phyloP scores from a whole-genome alignment of 2,329 filamentous ascomycete species.

The Aspergillus felis region DNA sequence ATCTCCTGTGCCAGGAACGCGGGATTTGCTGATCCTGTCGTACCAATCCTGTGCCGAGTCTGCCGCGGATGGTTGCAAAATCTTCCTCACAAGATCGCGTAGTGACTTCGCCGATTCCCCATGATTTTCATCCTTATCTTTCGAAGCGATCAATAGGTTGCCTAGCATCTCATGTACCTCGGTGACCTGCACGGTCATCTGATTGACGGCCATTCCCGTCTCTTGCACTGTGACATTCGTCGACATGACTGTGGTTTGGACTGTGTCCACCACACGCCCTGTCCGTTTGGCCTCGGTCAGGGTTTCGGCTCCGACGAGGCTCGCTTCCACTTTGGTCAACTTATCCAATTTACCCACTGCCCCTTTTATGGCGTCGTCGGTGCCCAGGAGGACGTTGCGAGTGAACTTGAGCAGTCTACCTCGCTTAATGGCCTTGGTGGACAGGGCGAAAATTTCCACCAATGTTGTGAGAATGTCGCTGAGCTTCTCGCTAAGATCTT shows the following conservation, averaged over 20 bases:
- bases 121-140: slow-evolving; percentile 2
- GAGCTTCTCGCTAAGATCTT: slow-evolving; percentile 32
- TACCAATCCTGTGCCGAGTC: slow-evolving; percentile 39
- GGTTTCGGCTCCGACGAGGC: slow-evolving; percentile 39
- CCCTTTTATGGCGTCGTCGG: slow-evolving; percentile 39
- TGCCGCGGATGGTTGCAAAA: slow-evolving; percentile 43
- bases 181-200: slow-evolving; percentile 6
- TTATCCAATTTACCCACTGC: slow-evolving; percentile 40
- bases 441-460: slow-evolving; percentile 45
- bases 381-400: slow-evolving; percentile 39
- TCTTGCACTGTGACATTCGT: slow-evolving; percentile 3
- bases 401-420: slow-evolving; percentile 42
- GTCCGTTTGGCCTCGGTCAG: slow-evolving; percentile 9
- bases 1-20: slow-evolving; percentile 43
- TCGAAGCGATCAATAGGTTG: not conserved
- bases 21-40: slow-evolving; percentile 38
- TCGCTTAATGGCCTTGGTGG: slow-evolving; percentile 40
- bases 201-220: slow-evolving; percentile 3
- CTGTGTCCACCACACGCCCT: slow-evolving; percentile 2
- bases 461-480: slow-evolving; percentile 42
- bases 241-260: slow-evolving; percentile 1
- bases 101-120: not conserved
- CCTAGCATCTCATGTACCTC: slow-evolving; percentile 8
- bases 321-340: slow-evolving; percentile 42
- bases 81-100: slow-evolving; percentile 5